Base-by-base conservation (phyloP, 257 asterid species). In the Solanum sparsipilum region DNA sequence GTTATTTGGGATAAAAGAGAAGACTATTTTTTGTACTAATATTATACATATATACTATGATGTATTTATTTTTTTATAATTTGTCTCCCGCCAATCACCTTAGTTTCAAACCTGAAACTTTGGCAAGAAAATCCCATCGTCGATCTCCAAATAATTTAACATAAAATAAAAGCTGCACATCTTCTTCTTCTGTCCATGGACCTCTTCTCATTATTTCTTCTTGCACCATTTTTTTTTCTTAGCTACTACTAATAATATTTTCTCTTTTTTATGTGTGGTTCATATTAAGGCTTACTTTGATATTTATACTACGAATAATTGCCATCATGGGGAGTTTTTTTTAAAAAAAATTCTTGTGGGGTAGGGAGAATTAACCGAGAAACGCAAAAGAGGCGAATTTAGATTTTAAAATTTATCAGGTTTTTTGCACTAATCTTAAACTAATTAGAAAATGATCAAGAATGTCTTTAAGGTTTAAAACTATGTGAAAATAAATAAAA, bases 131-230 rank as follows among this genome's bases (percentile, higher is more conserved):
- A 91, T 96, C 98, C 99, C 99, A 96, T 36, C 99, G 93, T 6
- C 99, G 96, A 44, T 96, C 99, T 16, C 98, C 99, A 23, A 95
- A 95, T 76, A 96, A 91, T 91, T 94, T 95, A 91, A 95, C 99
- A 91, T 95, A 94, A 60, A 96, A 93, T 13, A 88, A 94, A 68
- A 95, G 93, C 90, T 96, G 98, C 20, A 58, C 91, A 60, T 96
- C 99, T 90, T 96, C 99, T 72, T 96, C 92, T 85, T 96, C 99
- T 0, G 98, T 96, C 98, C 99, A 96, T 5, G 98, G 98, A 3
- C 99, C 99, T 84, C 93, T 96, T 82, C 98, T 90, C 85, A 72
- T 91, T 6, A 75, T 91, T 6, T 89, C 92, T 2, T 88, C 90
- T 21, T 87, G 79, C 88, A 88, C 94, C 96, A 92, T 93, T 18